A percentile compares a stretch with the other conserved stretches of the same genome.
These are phyloP conservation scores for Mollisia scopiformis DNA, from an alignment of 2,329 filamentous ascomycete genomes.

Conservation along the genomic window DNA sequence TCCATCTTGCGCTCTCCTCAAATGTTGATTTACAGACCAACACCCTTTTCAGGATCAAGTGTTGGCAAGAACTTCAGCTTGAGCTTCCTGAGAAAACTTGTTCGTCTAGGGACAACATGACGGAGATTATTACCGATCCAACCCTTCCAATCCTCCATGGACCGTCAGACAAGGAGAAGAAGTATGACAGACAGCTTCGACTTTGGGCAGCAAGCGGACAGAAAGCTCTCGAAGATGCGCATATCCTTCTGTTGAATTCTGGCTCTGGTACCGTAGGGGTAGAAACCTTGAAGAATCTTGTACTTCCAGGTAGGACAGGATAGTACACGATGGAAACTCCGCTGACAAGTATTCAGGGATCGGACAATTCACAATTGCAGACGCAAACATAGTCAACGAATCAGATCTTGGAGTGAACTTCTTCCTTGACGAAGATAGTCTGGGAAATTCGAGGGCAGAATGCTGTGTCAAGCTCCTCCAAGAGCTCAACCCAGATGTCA, in stretches of 20 bases:
- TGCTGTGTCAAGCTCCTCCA: constrained; percentile 75
- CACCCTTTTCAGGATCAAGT: no score
- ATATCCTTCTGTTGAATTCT: constrained; percentile 89
- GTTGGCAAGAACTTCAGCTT: no score
- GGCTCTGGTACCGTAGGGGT: constrained; percentile 85
- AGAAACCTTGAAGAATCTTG: constrained; percentile 95
- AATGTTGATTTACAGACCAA: background rate
- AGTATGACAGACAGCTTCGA: constrained; percentile 93
- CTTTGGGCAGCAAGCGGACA: constrained; percentile 95
- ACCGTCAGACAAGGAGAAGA: constrained; percentile 67
- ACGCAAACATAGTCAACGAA: constrained; percentile 76
- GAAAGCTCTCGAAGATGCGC: constrained; percentile 84
- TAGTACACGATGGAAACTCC: background rate
- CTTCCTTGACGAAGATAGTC: constrained; percentile 80
- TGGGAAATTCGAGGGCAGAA: constrained; percentile 79
- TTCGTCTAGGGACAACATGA: no score
- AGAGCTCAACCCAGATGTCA: constrained; percentile 92
- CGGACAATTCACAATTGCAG: constrained; percentile 88
- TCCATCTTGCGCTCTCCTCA: background rate
- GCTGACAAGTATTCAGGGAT: constrained; percentile 59
- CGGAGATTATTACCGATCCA: constrained; percentile 30
- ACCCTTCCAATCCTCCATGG: constrained; percentile 50
- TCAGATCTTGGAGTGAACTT: constrained; percentile 94
- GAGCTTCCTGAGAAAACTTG: no score
- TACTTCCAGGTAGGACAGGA: constrained; percentile 71